Evolutionary conservation across 345 rosid species (phyloP), one percentile per base, ranked within the genome.

Genomic region (Populus deltoides): DNA sequence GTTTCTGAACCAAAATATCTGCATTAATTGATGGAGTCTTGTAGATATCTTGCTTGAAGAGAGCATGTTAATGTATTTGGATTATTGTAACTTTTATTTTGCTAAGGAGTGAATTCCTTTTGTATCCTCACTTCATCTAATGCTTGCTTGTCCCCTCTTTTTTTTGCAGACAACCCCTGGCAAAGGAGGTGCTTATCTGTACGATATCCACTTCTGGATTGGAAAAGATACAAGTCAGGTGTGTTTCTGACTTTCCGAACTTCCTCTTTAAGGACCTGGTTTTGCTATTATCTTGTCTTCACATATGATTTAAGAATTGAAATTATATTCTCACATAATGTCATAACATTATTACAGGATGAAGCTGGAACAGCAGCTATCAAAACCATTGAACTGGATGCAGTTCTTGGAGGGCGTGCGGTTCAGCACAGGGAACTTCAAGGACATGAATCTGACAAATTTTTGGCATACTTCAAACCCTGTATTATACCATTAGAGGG

Each of bases 281-380:
- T 74, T 43, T 61, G 65, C 38, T 62, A 45, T 33, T 47, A 5
- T 79, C 25, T 72, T 78, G 39, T 59, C 74, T 73, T 75, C 17
- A 47, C 65, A 24, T 79, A 38, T 43, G 57, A 70, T 35, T 27
- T 24, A 65, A 73, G 25, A 31, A 68, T 51, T 81, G 51, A 43
- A 73, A 66, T 67, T 73, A 8, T 78, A 62, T n/a, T 55, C 62
- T 66, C 47, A 51, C 71, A 72, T 78, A 69, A 83, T 78, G 45
- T 35, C n/a, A 72, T 53, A 38, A 62, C 67, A 75, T 41, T 69
- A 61, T 70, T 67, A 70, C 79, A 97, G 99, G 99, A 97, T 86
- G 99, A 94, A 87, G 94, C 99, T 74, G 99, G 99, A 85, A 91
- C 97, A 27, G 98, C 97, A 77, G 99, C 99, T 81, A 88, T 94